Percentiles rank a stretch among this genome's conserved stretches.
Conservation (phyloP, 257 asterid species). For the Avicennia marina region DNA sequence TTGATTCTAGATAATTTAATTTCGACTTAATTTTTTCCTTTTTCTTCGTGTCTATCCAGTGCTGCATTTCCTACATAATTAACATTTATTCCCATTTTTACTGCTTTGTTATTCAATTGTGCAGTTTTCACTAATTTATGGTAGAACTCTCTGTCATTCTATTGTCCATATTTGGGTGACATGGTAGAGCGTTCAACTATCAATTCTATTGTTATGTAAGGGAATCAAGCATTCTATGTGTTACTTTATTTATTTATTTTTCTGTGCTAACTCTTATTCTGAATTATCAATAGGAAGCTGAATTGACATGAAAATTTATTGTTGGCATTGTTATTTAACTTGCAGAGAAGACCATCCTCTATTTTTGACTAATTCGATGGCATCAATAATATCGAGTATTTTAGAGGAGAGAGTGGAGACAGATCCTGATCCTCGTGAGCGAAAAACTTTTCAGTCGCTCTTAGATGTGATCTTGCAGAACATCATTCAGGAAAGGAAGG, state of each 20-base stretch:
- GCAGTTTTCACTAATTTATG: too few species aligned
- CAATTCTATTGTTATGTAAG: too few species aligned
- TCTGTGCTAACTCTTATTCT: background rate
- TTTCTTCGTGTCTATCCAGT: too few species aligned
- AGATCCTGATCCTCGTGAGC: conserved; percentile 39
- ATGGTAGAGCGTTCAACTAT: too few species aligned
- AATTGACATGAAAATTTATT: conserved; percentile 11
- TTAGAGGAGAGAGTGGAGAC: conserved; percentile 59
- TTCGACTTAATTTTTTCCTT: too few species aligned
- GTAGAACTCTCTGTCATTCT: too few species aligned
- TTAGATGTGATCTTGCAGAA: conserved; percentile 68
- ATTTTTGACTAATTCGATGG: conserved; percentile 54
- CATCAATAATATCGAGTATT: conserved; percentile 52
- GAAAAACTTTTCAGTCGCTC: conserved; percentile 46
- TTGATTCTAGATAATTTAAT: too few species aligned
- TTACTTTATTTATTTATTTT: background rate
- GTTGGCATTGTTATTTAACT: conserved; percentile 16
- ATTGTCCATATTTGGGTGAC: too few species aligned
- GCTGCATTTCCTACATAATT: too few species aligned
- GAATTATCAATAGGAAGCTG: background rate
- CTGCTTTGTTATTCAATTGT: too few species aligned
- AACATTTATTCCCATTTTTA: too few species aligned
- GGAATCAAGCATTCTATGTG: background rate
- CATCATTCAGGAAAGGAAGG: conserved; percentile 66
- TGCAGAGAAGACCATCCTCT: conserved; percentile 72